Percentiles rank a stretch among this genome's conserved stretches.
Evolutionary conservation across 352 stramenopile genomes (phyloP).

Genomic region (Phytophthora parvispora): DNA sequence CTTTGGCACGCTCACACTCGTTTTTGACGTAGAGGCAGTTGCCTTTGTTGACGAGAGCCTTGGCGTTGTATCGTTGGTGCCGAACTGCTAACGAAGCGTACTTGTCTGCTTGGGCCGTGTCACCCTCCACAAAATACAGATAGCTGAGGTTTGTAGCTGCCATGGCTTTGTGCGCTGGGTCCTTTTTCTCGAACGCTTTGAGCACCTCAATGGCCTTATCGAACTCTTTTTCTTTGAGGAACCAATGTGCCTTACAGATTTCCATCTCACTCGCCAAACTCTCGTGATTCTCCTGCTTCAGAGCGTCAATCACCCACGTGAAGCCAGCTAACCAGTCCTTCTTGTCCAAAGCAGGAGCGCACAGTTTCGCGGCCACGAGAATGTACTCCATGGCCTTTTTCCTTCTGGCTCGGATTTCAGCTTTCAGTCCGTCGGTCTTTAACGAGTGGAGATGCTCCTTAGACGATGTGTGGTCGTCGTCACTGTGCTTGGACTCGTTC

Average conservation of each 20-base stretch:
- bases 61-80: conserved; percentile 97
- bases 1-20: conserved; percentile 94
- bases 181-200: conserved; percentile 97
- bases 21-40: conserved; percentile 97
- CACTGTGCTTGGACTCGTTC: conserved; percentile 62
- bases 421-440: conserved; percentile 78
- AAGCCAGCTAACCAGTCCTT: conserved; percentile 95
- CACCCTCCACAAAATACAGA: conserved; percentile 97
- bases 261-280: conserved; percentile 94
- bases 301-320: conserved; percentile 94
- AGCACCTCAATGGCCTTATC: conserved; percentile 95
- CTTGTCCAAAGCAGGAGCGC: conserved; percentile 94
- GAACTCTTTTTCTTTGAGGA: conserved; percentile 95
- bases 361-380: conserved; percentile 95
- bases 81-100: conserved; percentile 93
- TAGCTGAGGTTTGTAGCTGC: conserved; percentile 97
- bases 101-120: conserved; percentile 92
- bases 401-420: conserved; percentile 75
- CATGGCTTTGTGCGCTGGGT: conserved; percentile 93
- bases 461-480: conserved; percentile 47
- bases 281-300: conserved; percentile 93
- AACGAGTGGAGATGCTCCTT: conserved; percentile 70
- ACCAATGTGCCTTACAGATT: conserved; percentile 90
- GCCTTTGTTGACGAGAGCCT: conserved; percentile 98
- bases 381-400: conserved; percentile 94